Conservation (phyloP, 371 early-diverging fungal species). For the Parasitella parasitica region DNA sequence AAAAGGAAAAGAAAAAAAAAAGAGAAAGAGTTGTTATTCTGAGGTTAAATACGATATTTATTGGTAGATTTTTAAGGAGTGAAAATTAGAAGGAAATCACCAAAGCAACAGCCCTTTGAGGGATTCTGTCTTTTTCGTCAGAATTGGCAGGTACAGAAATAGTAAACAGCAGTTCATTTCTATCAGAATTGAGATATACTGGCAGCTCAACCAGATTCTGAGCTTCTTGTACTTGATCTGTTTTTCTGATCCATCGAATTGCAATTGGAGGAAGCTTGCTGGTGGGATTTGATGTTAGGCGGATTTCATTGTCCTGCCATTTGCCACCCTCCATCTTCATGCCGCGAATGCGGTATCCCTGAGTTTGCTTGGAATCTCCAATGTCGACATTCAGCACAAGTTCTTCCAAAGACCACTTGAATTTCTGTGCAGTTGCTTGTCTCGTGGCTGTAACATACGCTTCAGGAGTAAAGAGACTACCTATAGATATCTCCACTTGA, state of each 20-base stretch:
- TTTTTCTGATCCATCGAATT: slow-evolving; percentile 54
- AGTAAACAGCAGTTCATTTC: slow-evolving; percentile 74
- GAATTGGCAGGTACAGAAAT: slow-evolving; percentile 50
- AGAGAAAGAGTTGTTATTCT: background rate
- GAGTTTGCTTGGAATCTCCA: slow-evolving; percentile 17
- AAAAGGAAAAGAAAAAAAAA: background rate
- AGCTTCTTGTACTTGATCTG: slow-evolving; percentile 13
- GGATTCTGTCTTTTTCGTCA: slow-evolving; percentile 47
- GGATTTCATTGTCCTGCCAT: slow-evolving; percentile 54
- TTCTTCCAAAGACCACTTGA: slow-evolving; percentile 70
- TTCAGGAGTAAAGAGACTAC: slow-evolving; percentile 89
- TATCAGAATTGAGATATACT: slow-evolving; percentile 84
- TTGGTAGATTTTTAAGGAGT: background rate
- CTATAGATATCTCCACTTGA: slow-evolving; percentile 70
- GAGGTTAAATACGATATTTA: background rate
- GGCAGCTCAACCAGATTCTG: slow-evolving; percentile 57
- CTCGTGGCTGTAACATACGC: slow-evolving; percentile 92
- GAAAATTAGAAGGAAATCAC: slow-evolving; percentile 48
- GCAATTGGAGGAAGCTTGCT: slow-evolving; percentile 44
- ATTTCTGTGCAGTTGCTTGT: slow-evolving; percentile 78
- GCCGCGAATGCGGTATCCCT: slow-evolving; percentile 43
- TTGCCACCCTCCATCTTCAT: slow-evolving; percentile 72
- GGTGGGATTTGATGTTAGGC: slow-evolving; percentile 50
- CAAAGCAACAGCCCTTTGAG: slow-evolving; percentile 79
- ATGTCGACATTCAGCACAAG: slow-evolving; percentile 57